Evolutionary conservation across 2,329 filamentous ascomycete species (phyloP), one percentile per base, ranked within the genome.

Genomic region (Fusarium sp.): DNA sequence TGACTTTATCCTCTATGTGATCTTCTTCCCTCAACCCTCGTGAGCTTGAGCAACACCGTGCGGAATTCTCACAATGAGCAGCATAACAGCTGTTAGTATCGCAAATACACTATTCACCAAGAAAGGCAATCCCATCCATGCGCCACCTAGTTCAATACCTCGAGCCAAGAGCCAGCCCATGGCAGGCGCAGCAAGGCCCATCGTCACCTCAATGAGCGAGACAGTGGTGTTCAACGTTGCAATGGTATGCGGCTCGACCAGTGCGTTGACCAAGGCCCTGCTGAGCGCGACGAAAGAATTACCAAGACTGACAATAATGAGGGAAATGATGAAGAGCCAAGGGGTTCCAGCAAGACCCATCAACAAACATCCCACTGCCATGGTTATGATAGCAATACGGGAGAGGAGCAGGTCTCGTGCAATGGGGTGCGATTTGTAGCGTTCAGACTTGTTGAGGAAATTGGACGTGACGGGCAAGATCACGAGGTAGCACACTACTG

Each of bases 211-310:
- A 30, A 84, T 71, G 23, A 86, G 77, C 4, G 81, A 79, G 11
- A 88, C 77, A 6, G 84, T 76, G 6, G 83, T 84, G 70, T 87
- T 88, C 23, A 87, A 75, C 1, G 82, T 82, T 21, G 84, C 86
- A 14, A 87, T 78, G 6, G 86, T 82, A 58, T 85, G 81, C 21
- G 82, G 79, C 65, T 86, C 84, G 14, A 88, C 83, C 12, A 88
- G 71, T 11, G 80, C 79, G 43, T 83, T 86, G n/a, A 87, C 72
- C 8, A 88, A 73, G 4, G 82, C 83, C 32, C 86, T 80, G 19
- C 83, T 72, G 2, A 86, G 70, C 0, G 81, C 68, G 0, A 69
- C 50, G 44, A 83, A 79, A 7, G 85, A 85, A 15, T 69, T 67
- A 0, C 86, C 85, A 2, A 85, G 62, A 6, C 81, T 81, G 14